Evolutionary conservation across 2,329 filamentous ascomycete genomes (phyloP).

Genomic region (Didymella glomerata): DNA sequence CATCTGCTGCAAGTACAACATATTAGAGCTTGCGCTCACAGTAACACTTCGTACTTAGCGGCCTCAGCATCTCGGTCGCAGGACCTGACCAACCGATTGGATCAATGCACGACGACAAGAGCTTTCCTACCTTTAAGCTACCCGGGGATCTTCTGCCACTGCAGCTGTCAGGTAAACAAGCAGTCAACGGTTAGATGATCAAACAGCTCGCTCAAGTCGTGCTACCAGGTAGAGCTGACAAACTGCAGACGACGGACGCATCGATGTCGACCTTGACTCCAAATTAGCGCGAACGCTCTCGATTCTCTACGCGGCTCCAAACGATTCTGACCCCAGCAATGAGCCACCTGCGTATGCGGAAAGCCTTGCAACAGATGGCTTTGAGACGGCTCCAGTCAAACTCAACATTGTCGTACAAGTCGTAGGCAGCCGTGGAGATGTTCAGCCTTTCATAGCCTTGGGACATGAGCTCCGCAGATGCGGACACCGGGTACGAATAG

Average conservation of each 20-base stretch:
- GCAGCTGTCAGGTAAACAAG: neutral
- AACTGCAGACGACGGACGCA: constrained; percentile 1
- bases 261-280: constrained; percentile 10
- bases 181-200: neutral
- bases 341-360: neutral
- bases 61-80: neutral
- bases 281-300: constrained; percentile 7
- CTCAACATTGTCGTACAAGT: constrained; percentile 65
- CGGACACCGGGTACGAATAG: constrained; percentile 39
- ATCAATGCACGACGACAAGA: neutral
- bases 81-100: neutral
- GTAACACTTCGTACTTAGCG: neutral
- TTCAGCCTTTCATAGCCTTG: constrained; percentile 67
- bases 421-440: constrained; percentile 63
- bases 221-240: neutral
- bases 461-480: constrained; percentile 56
- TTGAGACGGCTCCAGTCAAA: neutral
- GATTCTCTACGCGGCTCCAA: constrained; percentile 26
- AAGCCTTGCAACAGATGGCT: too few relatives aligned
- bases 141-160: neutral
- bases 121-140: neutral
- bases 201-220: neutral
- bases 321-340: neutral
- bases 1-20: neutral
- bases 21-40: neutral